phyloP scores from a whole-genome alignment of 345 rosid genomes.

The Aquilaria malaccensis region DNA sequence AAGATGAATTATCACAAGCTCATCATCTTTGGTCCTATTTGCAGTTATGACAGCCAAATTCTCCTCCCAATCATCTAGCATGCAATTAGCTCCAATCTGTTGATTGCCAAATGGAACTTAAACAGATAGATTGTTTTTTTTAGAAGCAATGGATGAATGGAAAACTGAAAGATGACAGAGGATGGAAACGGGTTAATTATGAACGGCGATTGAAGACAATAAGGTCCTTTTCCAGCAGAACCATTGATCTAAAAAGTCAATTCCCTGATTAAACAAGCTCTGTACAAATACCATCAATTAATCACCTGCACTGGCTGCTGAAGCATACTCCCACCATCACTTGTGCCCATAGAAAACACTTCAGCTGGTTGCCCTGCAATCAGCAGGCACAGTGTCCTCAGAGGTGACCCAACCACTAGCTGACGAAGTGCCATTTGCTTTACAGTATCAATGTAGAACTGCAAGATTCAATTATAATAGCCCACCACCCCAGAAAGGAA shows the following conservation, averaged over 20 bases:
- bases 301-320: constrained; percentile 62
- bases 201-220: not conserved
- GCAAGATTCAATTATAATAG: constrained; percentile 16
- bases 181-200: not conserved
- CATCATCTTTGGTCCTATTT: constrained; percentile 92
- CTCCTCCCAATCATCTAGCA: constrained; percentile 98
- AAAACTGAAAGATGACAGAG: not conserved
- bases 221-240: constrained; percentile 1
- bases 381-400: constrained; percentile 89
- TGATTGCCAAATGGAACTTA: constrained; percentile 8
- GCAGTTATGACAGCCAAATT: constrained; percentile 94
- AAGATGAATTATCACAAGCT: constrained; percentile 90
- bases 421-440: constrained; percentile 94
- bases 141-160: not conserved
- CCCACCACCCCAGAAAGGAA: constrained; percentile 18
- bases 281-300: constrained; percentile 1
- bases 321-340: constrained; percentile 13
- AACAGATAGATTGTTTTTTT: not conserved
- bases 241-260: not conserved
- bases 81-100: constrained; percentile 66
- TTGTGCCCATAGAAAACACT: constrained; percentile 36
- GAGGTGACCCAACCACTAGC: constrained; percentile 87
- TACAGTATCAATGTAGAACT: constrained; percentile 61
- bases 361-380: constrained; percentile 96
- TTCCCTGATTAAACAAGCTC: too few relatives aligned